Evolutionary conservation across 2,329 filamentous ascomycete genomes (phyloP).

Genomic region (Aspergillus puulaauensis): DNA sequence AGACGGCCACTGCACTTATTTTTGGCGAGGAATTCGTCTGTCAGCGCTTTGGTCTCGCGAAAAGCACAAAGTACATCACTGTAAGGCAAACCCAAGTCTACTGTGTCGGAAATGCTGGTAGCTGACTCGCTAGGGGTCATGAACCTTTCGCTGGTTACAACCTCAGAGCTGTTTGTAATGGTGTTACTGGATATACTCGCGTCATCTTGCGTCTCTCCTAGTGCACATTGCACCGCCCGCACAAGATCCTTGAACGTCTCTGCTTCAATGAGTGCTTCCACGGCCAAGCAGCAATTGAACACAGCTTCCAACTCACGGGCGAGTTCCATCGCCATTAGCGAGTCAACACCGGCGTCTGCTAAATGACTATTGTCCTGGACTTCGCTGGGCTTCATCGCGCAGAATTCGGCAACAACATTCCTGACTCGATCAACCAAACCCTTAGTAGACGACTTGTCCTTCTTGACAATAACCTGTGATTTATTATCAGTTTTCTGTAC

Average conservation of each 20-base stretch:
- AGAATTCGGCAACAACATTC: conserved; percentile 17
- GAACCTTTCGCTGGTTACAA: background rate
- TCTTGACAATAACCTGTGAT: background rate
- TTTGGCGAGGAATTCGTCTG: conserved; percentile 29
- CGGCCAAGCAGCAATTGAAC: conserved; percentile 36
- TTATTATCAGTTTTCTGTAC: background rate
- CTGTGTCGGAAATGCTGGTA: conserved; percentile 7
- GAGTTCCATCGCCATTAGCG: conserved; percentile 52
- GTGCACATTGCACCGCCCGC: conserved; percentile 18
- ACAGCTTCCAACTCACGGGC: conserved; percentile 41
- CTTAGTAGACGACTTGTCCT: background rate
- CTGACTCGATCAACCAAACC: conserved; percentile 12
- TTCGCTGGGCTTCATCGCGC: conserved; percentile 14
- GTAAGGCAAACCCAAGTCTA: conserved; percentile 5
- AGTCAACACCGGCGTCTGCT: conserved; percentile 48
- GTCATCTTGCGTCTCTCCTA: background rate
- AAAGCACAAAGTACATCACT: conserved; percentile 27
- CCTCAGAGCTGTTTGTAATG: background rate
- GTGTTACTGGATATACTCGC: background rate
- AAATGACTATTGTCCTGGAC: conserved; percentile 14
- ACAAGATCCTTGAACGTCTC: conserved; percentile 32
- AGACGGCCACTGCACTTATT: conserved; percentile 25
- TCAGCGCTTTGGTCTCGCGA: conserved; percentile 19
- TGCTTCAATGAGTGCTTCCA: conserved; percentile 29
- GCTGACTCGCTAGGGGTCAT: conserved; percentile 1